These are phyloP conservation scores for Phytophthora colocasiae DNA, from an alignment of 352 stramenopile species.

Conservation along the genomic window DNA sequence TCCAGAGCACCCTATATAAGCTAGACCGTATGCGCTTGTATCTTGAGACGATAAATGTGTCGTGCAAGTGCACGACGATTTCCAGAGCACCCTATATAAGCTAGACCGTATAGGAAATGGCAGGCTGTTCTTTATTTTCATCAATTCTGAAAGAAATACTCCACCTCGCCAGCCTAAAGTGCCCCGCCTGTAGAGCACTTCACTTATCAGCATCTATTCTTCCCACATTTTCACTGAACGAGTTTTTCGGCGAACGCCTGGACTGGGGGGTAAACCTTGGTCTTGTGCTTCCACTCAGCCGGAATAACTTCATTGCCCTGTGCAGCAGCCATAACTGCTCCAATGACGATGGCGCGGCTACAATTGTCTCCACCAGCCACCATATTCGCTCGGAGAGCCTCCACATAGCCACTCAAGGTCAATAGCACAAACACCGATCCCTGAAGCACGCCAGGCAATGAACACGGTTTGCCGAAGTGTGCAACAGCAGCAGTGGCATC, in stretches of 20 bases:
- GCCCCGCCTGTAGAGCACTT: too few relatives aligned
- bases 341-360: constrained; percentile 70
- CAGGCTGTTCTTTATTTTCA: too few relatives aligned
- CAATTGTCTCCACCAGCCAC: constrained; percentile 74
- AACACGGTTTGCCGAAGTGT: constrained; percentile 68
- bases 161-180: too few relatives aligned
- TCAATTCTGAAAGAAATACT: too few relatives aligned
- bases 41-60: too few relatives aligned
- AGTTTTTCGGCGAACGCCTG: constrained; percentile 50
- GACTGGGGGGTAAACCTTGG: constrained; percentile 47
- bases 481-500: constrained; percentile 54
- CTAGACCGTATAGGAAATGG: too few relatives aligned
- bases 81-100: too few relatives aligned
- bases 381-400: constrained; percentile 64
- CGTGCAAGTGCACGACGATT: too few relatives aligned
- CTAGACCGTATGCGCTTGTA: too few relatives aligned
- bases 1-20: too few relatives aligned
- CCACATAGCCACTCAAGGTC: constrained; percentile 48
- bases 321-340: constrained; percentile 54
- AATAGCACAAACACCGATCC: constrained; percentile 68
- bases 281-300: constrained; percentile 60
- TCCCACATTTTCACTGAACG: constrained; percentile 24
- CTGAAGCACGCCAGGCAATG: constrained; percentile 62
- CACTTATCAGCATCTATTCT: too few relatives aligned
- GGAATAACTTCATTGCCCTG: constrained; percentile 40